Conservation (phyloP, 2,329 filamentous ascomycete species). For the Botrytis paeoniae region DNA sequence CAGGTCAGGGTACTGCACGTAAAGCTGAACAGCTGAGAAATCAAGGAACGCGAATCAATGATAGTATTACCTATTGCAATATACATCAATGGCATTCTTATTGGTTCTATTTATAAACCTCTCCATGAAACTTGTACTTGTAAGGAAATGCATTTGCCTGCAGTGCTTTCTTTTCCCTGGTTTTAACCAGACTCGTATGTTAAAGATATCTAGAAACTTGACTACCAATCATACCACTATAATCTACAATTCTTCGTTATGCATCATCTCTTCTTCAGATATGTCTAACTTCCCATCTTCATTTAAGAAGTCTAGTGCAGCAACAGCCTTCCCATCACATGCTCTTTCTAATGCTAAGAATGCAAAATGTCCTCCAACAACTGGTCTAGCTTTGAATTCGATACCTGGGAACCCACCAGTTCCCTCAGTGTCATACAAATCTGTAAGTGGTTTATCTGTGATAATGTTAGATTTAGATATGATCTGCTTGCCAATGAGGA, state of each 20-base stretch:
- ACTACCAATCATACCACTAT: not conserved
- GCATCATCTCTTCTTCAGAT: conserved; percentile 12
- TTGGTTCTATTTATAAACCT: not conserved
- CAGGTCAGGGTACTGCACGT: not conserved
- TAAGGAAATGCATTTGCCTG: not conserved
- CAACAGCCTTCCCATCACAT: conserved; percentile 66
- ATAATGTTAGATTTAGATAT: conserved; percentile 24
- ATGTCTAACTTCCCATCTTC: conserved; percentile 29
- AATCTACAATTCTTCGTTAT: conserved; percentile 30
- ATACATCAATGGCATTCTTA: not conserved
- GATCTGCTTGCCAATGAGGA: not conserved
- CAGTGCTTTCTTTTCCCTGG: not conserved
- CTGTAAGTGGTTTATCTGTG: conserved; percentile 69
- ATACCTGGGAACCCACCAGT: conserved; percentile 71
- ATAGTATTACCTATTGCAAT: not conserved
- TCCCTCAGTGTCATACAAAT: conserved; percentile 79
- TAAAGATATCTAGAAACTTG: not conserved
- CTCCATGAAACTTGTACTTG: not conserved
- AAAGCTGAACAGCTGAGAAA: not conserved
- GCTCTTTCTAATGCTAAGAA: conserved; percentile 78
- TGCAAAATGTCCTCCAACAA: conserved; percentile 82
- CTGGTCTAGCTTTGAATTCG: conserved; percentile 76
- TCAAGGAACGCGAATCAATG: not conserved
- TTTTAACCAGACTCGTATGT: not conserved
- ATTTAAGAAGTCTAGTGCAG: conserved; percentile 53